Evolutionary conservation across 345 rosid genomes (phyloP).

Genomic region (Populus euphratica): DNA sequence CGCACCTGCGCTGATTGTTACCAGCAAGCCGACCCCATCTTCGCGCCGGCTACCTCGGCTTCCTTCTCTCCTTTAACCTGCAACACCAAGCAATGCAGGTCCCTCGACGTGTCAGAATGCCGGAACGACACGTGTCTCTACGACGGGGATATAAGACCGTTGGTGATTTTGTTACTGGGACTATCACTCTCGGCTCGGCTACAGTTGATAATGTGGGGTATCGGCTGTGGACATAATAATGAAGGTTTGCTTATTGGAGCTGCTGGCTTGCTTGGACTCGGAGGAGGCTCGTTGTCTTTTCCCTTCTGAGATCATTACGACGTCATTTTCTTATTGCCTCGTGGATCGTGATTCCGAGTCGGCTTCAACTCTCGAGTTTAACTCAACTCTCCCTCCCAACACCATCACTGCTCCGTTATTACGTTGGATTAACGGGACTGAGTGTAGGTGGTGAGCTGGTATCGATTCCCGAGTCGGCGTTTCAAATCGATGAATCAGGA

Average conservation of each 20-base stretch:
- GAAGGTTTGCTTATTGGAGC: conserved; percentile 80
- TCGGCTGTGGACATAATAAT: conserved; percentile 88
- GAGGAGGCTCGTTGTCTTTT: conserved; percentile 75
- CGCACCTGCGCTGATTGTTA: conserved; percentile 79
- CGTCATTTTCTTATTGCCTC: conserved; percentile 73
- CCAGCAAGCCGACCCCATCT: conserved; percentile 82
- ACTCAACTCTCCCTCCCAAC: conserved; percentile 36
- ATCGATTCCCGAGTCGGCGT: conserved; percentile 45
- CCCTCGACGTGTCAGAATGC: conserved; percentile 68
- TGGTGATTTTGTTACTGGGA: conserved; percentile 79
- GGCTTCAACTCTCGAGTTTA: conserved; percentile 68
- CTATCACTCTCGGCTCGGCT: conserved; percentile 58
- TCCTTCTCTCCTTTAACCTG: conserved; percentile 66
- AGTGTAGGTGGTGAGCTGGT: conserved; percentile 70
- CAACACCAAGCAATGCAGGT: conserved; percentile 48
- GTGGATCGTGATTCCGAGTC: conserved; percentile 90
- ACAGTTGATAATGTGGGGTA: conserved; percentile 51
- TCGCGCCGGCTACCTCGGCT: conserved; percentile 64
- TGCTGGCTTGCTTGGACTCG: conserved; percentile 84
- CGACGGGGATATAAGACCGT: conserved; percentile 82
- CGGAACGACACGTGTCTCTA: conserved; percentile 68
- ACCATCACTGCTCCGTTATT: conserved; percentile 67
- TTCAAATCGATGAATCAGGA: conserved; percentile 61
- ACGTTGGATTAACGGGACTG: conserved; percentile 59
- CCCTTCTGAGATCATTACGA: conserved; percentile 66